Base-by-base conservation (phyloP, 108 stramenopile genomes). In the Cyclotella atomus region DNA sequence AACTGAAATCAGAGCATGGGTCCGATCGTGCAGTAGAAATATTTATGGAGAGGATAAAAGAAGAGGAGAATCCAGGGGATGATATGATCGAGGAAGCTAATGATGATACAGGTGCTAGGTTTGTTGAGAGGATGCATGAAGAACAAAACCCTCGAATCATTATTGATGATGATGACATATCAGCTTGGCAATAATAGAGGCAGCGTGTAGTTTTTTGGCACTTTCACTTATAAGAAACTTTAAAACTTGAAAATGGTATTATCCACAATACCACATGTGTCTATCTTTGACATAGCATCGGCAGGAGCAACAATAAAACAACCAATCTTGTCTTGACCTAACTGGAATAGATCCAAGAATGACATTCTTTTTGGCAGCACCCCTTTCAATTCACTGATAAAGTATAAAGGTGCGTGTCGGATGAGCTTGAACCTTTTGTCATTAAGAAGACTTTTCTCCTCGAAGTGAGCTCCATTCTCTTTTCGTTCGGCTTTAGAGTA, bases 311-410 rank as follows among this genome's bases (percentile, higher is more conserved):
- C 35, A n/a, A 82, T 35, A 3, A 82, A n/a, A 19, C 76, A 76
- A 8, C 81, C 81, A 30, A 77, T 47, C 43, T 77, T 70, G 7
- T 77, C 62, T 23, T 38, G 61, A 19, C 75, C 59, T 15, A 60
- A 59, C 14, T 47, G 29, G 55, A 82, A 82, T 5, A 82, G 49
- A 20, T 76, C 61, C 0, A 82, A 43, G 16, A 71, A 66, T 16
- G 81, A 82, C 81, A 82, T 82, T 66, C 71, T 56, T 23, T 72
- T 76, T 29, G 81, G 81, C 53, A 71, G 57, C 15, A 19, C 43
- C 35, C 68, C 64, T n/a, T 14, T 71, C 62, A 82, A 33, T 29
- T 7, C 15, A 25, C 45, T 33, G 0, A 52, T 28, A 77, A 56
- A 72, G 27, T 66, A 45, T 19, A 82, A 44, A 38, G 81, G 81